phyloP scores from a whole-genome alignment of 352 stramenopile genomes.

The Phytophthora hybrid region DNA sequence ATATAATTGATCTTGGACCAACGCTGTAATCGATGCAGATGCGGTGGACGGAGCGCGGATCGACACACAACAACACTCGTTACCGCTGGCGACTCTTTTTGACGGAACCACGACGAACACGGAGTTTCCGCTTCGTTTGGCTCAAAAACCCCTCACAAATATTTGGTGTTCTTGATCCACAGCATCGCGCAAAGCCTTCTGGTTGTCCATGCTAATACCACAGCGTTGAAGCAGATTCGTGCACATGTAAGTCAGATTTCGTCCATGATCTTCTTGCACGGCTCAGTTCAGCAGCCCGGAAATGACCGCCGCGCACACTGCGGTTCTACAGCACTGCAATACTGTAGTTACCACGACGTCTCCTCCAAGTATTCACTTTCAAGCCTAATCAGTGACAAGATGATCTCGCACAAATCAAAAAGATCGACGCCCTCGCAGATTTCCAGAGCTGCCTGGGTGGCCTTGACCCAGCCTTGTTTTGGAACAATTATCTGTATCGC shows the following conservation, averaged over 20 bases:
- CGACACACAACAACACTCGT: no score
- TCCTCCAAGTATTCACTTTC: conserved; percentile 29
- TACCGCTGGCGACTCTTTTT: no score
- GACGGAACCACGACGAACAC: no score
- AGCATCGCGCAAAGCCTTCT: no score
- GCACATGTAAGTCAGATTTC: no score
- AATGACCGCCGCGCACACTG: not conserved
- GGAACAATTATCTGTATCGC: conserved; percentile 19
- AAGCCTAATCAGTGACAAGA: conserved; percentile 15
- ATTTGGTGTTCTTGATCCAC: no score
- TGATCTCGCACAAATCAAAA: conserved; percentile 39
- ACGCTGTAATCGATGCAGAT: no score
- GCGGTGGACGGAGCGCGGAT: no score
- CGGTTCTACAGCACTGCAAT: conserved; percentile 33
- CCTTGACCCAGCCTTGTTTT: conserved; percentile 34
- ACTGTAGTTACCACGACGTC: conserved; percentile 35
- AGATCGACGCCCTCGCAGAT: conserved; percentile 41
- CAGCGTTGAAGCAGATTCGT: not conserved
- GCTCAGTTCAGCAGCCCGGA: not conserved
- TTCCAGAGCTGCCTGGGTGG: conserved; percentile 46
- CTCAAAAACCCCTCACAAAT: no score
- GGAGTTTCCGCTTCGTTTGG: no score
- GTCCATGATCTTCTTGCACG: not conserved
- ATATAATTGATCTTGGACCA: no score
- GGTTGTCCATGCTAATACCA: no score